Evolutionary conservation across 768 basidiomycete genomes (phyloP), one percentile per base, ranked within the genome.

Genomic region (Phylloporus sp.): DNA sequence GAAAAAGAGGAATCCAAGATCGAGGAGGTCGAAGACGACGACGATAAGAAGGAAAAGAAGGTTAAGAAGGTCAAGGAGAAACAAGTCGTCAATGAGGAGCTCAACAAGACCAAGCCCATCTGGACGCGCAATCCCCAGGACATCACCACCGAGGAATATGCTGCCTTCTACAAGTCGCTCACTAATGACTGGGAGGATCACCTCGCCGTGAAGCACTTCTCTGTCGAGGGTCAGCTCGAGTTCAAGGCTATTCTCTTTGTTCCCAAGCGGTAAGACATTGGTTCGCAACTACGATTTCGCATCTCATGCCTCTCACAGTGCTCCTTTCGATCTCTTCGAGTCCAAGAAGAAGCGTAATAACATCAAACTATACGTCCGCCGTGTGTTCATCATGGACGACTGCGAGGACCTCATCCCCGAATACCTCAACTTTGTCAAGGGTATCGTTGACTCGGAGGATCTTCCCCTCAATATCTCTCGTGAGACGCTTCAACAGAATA

Each of bases 281-380:
- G 48, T 5, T 43, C 34, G 6, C 35, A 28, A 47, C n/a, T 26
- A 28, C 0, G 12, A 18, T 15, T 23, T 28, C 26, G 10, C 8
- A 22, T 5, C 48, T 60, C 13, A 42, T 48, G 57, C 29, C 57
- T 16, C 6, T 47, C 39, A 3, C 42, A 94, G 94, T 55, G 97
- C 95, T 39, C 97, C 97, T 47, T 98, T 98, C 74, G 97, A 99
- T 68, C 88, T 99, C 71, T 99, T 99, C 77, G 97, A 99, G 80
- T 91, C 90, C 55, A 98, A 99, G 88, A 98, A 98, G 90, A 98
- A 98, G 85, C 91, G 95, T 66, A 97, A 97, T 84, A 98, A 98
- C 88, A 98, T 99, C 83, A 99, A 99, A 79, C 94, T 99, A 71
- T 99, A 98, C 70, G 97, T 99, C 63, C 92, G 97, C 79, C 93